These are phyloP conservation scores for Colletotrichum somersetense DNA, from an alignment of 2,329 filamentous ascomycete species.

Conservation along the genomic window DNA sequence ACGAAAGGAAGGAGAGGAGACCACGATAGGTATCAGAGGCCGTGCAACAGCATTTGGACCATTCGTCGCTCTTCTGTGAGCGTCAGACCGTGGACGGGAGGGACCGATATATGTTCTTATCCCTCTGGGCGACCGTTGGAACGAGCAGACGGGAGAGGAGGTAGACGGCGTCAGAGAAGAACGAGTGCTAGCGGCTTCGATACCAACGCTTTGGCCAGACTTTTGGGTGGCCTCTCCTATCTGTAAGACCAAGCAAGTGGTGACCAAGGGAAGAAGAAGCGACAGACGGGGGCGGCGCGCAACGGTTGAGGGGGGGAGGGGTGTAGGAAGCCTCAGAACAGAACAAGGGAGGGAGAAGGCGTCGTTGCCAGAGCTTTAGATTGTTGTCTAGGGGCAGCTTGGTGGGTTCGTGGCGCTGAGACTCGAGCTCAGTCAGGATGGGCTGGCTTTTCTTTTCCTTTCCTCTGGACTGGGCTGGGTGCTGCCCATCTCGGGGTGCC, in stretches of 20 bases:
- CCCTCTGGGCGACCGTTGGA: slow-evolving; percentile 30
- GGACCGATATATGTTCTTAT: slow-evolving; percentile 36
- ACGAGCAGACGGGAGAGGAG: slow-evolving; percentile 32
- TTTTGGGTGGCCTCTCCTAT: slow-evolving; percentile 1
- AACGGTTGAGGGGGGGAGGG: slow-evolving; percentile 3
- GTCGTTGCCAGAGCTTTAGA: slow-evolving; percentile 34
- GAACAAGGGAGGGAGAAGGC: slow-evolving; percentile 37
- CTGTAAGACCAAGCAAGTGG: not conserved
- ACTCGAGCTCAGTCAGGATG: slow-evolving; percentile 28
- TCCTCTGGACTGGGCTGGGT: not conserved
- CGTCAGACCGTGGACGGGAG: slow-evolving; percentile 24
- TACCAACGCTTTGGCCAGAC: slow-evolving; percentile 33
- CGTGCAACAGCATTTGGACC: slow-evolving; percentile 22
- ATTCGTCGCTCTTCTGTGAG: slow-evolving; percentile 10
- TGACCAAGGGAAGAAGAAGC: slow-evolving; percentile 12
- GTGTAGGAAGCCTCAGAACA: slow-evolving; percentile 13
- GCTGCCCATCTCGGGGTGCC: slow-evolving; percentile 12
- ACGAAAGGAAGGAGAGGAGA: not conserved
- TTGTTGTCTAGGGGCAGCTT: slow-evolving; percentile 29
- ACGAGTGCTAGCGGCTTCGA: slow-evolving; percentile 28
- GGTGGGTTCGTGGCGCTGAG: slow-evolving; percentile 36
- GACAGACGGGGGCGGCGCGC: slow-evolving; percentile 4
- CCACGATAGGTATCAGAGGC: slow-evolving; percentile 21
- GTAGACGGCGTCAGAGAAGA: slow-evolving; percentile 30
- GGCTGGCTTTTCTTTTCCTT: slow-evolving; percentile 8